Percentiles rank a stretch among this genome's conserved stretches.
phyloP scores from a whole-genome alignment of 129 eudicot genomes.

The Solidago caesia region DNA sequence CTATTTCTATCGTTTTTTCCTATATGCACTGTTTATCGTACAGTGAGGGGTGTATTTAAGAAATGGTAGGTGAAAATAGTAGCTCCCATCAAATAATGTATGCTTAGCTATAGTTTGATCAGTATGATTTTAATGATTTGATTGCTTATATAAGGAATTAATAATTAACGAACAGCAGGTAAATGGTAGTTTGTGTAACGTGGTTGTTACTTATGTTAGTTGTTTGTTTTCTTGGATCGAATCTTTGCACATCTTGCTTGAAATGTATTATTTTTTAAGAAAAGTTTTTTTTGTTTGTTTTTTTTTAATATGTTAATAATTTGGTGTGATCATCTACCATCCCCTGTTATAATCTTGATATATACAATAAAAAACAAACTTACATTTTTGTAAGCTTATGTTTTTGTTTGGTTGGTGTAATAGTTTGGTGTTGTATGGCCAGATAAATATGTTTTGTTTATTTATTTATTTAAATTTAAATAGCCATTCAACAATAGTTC shows the following conservation, averaged over 20 bases:
- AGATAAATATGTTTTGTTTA: background rate
- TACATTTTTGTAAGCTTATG: background rate
- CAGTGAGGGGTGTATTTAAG: no score
- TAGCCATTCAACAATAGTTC: background rate
- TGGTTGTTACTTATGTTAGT: conserved; percentile 34
- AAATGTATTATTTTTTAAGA: background rate
- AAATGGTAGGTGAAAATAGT: no score
- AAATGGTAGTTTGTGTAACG: conserved; percentile 36
- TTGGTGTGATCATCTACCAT: background rate
- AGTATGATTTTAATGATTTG: background rate
- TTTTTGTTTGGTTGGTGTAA: background rate
- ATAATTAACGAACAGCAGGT: conserved; percentile 13
- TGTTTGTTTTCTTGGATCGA: conserved; percentile 33
- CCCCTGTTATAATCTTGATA: background rate
- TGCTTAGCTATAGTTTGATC: background rate
- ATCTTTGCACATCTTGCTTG: conserved; percentile 38
- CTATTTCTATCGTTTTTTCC: no score
- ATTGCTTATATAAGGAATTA: conserved; percentile 17
- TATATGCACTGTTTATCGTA: no score
- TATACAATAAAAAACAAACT: background rate
- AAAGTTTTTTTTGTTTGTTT: background rate
- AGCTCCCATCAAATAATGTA: background rate
- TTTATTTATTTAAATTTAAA: background rate
- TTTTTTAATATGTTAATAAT: background rate
- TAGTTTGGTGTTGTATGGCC: background rate